These are phyloP conservation scores for Scheffersomyces quercinus DNA, from an alignment of 1,139 yeast genomes.

Conservation along the genomic window DNA sequence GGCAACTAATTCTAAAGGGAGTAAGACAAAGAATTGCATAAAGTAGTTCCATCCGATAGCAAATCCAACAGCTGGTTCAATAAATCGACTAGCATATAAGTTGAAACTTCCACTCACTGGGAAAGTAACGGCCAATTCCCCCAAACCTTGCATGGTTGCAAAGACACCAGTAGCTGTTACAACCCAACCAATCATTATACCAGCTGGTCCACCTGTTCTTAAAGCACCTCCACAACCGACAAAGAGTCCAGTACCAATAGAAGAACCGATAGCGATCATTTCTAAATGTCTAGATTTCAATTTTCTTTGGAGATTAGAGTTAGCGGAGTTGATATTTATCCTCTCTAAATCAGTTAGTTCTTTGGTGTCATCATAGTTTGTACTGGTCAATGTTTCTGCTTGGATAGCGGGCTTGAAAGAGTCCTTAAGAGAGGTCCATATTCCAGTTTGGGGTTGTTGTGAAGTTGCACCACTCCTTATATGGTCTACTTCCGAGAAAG, in stretches of 20 bases:
- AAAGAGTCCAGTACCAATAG: slow-evolving; percentile 63
- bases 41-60: slow-evolving; percentile 48
- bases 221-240: slow-evolving; percentile 33
- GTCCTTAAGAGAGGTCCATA: slow-evolving; percentile 30
- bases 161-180: slow-evolving; percentile 20
- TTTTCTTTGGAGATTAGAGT: slow-evolving; percentile 38
- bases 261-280: slow-evolving; percentile 66
- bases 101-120: slow-evolving; percentile 44
- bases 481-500: slow-evolving; percentile 12
- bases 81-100: slow-evolving; percentile 39
- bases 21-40: slow-evolving; percentile 29
- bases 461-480: slow-evolving; percentile 9
- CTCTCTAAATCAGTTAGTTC: slow-evolving; percentile 35
- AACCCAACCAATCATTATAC: slow-evolving; percentile 54
- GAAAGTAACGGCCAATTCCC: slow-evolving; percentile 39
- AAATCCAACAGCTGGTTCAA: slow-evolving; percentile 43
- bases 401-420: slow-evolving; percentile 37
- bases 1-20: slow-evolving; percentile 34
- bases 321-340: slow-evolving; percentile 38
- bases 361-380: slow-evolving; percentile 17
- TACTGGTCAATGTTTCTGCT: slow-evolving; percentile 18
- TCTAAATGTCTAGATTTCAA: slow-evolving; percentile 54
- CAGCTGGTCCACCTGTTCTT: slow-evolving; percentile 72
- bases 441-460: slow-evolving; percentile 7
- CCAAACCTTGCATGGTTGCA: slow-evolving; percentile 42